Evolutionary conservation across 139 green algal genomes (phyloP).

Genomic region (Picochlorum costavermella): DNA sequence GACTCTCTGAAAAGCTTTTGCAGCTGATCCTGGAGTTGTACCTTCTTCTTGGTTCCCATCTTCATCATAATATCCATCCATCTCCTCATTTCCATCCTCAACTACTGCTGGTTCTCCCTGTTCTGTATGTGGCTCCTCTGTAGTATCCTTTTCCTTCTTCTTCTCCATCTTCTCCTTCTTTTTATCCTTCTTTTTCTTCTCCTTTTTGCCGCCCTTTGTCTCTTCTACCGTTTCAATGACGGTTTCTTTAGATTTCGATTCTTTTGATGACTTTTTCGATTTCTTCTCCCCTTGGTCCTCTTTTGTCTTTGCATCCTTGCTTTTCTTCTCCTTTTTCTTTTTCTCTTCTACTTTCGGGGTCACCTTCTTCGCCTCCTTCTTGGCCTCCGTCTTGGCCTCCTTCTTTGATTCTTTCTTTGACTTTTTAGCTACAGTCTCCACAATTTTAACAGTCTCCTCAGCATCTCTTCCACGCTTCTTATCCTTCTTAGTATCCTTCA

Average conservation of each 20-base stretch:
- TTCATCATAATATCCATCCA: background rate
- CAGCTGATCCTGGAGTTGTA: conserved; percentile 13
- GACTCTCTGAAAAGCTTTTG: conserved; percentile 73
- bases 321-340: conserved; percentile 6
- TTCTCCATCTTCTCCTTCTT: conserved; percentile 20
- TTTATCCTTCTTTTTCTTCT: background rate
- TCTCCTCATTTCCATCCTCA: background rate
- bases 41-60: conserved; percentile 10
- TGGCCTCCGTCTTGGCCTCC: background rate
- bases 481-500: conserved; percentile 1
- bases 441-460: background rate
- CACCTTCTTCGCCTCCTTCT: conserved; percentile 5
- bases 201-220: background rate
- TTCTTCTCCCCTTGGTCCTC: background rate
- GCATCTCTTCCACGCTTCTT: conserved; percentile 22
- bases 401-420: background rate
- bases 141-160: conserved; percentile 5
- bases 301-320: background rate
- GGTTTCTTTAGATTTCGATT: background rate
- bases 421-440: background rate
- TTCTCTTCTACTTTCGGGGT: background rate
- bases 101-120: conserved; percentile 5
- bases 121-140: conserved; percentile 9
- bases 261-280: conserved; percentile 2
- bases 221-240: background rate